A percentile compares a stretch with the other conserved stretches of the same genome.
These are phyloP conservation scores for Cutaneotrichosporon spelunceum DNA, from an alignment of 1,284 basidiomycete genomes.

Conservation along the genomic window DNA sequence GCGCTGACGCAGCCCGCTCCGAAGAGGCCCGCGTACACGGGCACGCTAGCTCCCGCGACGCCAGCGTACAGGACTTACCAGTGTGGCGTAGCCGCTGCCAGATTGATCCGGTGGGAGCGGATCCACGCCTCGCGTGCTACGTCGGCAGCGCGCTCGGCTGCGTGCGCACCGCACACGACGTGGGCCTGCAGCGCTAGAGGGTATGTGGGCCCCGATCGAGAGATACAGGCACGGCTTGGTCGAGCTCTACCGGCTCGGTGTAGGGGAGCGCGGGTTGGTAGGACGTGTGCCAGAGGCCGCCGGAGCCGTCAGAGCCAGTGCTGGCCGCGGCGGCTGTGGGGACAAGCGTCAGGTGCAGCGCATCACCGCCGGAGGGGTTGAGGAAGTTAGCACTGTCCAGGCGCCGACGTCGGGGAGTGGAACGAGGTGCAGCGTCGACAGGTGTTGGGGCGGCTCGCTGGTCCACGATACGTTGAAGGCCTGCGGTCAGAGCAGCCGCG, in stretches of 20 bases:
- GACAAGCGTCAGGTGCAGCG: background rate
- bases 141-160: background rate
- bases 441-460: background rate
- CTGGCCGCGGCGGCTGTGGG: background rate
- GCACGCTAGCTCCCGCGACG: background rate
- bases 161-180: background rate
- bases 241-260: background rate
- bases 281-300: background rate
- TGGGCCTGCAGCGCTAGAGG: background rate
- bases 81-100: background rate
- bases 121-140: slow-evolving; percentile 2
- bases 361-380: background rate
- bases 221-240: too few species aligned
- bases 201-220: background rate
- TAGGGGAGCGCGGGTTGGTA: background rate
- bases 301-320: background rate
- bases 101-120: background rate
- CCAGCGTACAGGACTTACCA: slow-evolving; percentile 2
- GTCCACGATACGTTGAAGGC: background rate
- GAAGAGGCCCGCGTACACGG: background rate
- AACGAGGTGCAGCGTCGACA: background rate
- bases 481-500: background rate
- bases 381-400: slow-evolving; percentile 3
- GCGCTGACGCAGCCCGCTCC: background rate
- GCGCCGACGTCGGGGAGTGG: background rate